Conservation (phyloP, 2,329 filamentous ascomycete species). For the Scedosporium dehoogii region DNA sequence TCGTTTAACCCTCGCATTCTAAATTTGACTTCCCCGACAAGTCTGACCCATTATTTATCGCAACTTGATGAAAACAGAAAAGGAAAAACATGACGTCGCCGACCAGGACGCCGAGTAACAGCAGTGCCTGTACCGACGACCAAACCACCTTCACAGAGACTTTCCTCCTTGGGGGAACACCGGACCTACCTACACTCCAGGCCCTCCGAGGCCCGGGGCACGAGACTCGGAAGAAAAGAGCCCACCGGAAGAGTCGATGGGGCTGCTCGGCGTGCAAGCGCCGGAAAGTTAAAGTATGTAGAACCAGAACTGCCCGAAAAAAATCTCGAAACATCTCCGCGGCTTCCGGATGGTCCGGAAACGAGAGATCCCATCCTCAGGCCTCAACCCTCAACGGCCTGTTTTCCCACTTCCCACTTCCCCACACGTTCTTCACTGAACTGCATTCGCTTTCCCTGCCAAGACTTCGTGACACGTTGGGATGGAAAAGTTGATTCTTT, state of each 20-base stretch:
- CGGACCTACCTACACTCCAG: conserved; percentile 1
- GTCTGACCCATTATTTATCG: no score
- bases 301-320: neutral
- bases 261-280: conserved; percentile 18
- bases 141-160: conserved; percentile 1
- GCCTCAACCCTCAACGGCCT: no score
- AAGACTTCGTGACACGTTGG: neutral
- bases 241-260: conserved; percentile 18
- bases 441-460: neutral
- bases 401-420: neutral
- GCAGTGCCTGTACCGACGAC: neutral
- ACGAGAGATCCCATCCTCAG: neutral
- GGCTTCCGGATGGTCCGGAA: neutral
- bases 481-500: neutral
- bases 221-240: conserved; percentile 12
- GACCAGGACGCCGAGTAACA: neutral
- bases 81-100: neutral
- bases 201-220: neutral
- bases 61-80: neutral
- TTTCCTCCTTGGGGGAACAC: neutral
- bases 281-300: conserved; percentile 19
- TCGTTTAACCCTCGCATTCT: conserved; percentile 6
- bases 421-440: neutral
- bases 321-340: no score
- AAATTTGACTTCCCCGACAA: conserved; percentile 4